These are phyloP conservation scores for Coniochaeta sp. DNA, from an alignment of 2,329 filamentous ascomycete genomes.

Conservation along the genomic window DNA sequence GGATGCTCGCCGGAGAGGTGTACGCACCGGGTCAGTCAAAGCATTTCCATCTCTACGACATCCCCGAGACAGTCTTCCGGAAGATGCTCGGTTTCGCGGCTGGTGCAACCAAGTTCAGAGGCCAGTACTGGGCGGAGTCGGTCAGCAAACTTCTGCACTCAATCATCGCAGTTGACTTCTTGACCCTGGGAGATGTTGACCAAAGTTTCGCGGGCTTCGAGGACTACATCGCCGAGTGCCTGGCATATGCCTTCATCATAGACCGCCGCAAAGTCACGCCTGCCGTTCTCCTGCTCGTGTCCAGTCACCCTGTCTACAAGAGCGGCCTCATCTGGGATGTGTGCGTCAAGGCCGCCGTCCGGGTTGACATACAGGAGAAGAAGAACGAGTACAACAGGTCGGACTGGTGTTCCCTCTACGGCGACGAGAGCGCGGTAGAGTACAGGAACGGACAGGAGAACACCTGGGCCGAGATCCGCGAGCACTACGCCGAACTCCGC, in stretches of 20 bases:
- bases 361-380: too few species aligned
- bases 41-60: too few species aligned
- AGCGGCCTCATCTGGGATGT: neutral
- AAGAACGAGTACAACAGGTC: too few species aligned
- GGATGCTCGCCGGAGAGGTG: too few species aligned
- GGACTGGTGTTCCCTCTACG: too few species aligned
- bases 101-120: too few species aligned
- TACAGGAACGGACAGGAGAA: neutral
- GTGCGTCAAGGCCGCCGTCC: neutral
- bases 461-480: neutral
- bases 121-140: neutral
- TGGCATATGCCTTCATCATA: neutral
- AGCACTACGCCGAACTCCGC: neutral
- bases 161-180: neutral
- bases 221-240: neutral
- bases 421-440: too few species aligned
- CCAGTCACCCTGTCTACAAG: neutral
- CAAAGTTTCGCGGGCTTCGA: neutral
- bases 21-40: too few species aligned
- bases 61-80: too few species aligned
- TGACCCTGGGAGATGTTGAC: neutral
- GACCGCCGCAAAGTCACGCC: neutral
- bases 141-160: neutral
- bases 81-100: too few species aligned
- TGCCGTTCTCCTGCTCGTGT: neutral